phyloP scores from a whole-genome alignment of 2,329 filamentous ascomycete genomes.

The Ploettnerulaceae sp. region DNA sequence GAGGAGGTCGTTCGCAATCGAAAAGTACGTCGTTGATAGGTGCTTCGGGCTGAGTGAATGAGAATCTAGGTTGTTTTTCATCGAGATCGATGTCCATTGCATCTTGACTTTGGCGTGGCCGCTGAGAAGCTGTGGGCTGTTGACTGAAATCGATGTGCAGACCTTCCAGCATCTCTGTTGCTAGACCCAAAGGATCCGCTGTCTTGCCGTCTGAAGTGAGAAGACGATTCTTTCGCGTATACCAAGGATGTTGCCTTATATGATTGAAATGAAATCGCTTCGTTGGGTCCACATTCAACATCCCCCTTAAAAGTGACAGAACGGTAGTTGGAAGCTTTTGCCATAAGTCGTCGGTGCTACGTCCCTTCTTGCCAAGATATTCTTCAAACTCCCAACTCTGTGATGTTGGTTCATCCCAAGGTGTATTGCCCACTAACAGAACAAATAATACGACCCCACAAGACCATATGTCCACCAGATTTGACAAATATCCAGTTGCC shows the following conservation, averaged over 20 bases:
- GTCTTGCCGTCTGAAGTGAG: slow-evolving; percentile 70
- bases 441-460: slow-evolving; percentile 98
- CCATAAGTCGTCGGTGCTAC: slow-evolving; percentile 83
- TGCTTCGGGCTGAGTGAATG: slow-evolving; percentile 81
- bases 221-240: slow-evolving; percentile 74
- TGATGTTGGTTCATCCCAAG: slow-evolving; percentile 88
- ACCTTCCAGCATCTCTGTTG: slow-evolving; percentile 91
- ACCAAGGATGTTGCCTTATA: slow-evolving; percentile 92
- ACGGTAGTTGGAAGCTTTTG: slow-evolving; percentile 66
- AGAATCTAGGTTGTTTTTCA: slow-evolving; percentile 47
- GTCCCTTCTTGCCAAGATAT: slow-evolving; percentile 74
- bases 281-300: slow-evolving; percentile 76
- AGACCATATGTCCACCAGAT: slow-evolving; percentile 91
- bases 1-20: slow-evolving; percentile 76
- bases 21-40: slow-evolving; percentile 70
- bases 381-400: slow-evolving; percentile 89
- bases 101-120: slow-evolving; percentile 37
- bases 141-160: slow-evolving; percentile 83
- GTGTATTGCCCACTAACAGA: slow-evolving; percentile 89
- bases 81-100: slow-evolving; percentile 66
- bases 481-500: slow-evolving; percentile 64
- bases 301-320: slow-evolving; percentile 80
- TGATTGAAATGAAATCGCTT: slow-evolving; percentile 81
- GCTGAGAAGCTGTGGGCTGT: slow-evolving; percentile 44
- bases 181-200: slow-evolving; percentile 74